Evolutionary conservation across 345 rosid species (phyloP).

Genomic region (Acer saccharum): DNA sequence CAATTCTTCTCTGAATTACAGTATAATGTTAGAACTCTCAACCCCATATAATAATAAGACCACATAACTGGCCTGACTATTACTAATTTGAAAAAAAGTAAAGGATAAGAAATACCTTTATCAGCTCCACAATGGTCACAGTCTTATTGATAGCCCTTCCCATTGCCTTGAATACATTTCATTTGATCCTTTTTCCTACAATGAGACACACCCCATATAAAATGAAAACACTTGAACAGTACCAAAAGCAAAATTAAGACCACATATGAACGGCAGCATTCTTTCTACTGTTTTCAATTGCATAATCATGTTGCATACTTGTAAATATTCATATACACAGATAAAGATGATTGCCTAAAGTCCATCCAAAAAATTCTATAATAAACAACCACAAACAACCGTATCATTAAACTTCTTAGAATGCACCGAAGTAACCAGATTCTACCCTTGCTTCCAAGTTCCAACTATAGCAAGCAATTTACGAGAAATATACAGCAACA

Average conservation of each 20-base stretch:
- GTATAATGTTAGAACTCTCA: constrained; percentile 16
- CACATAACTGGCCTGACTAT: neutral
- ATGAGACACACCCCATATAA: neutral
- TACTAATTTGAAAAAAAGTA: neutral
- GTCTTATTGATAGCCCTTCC: constrained; percentile 98
- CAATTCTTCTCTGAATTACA: constrained; percentile 78
- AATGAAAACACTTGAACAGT: neutral
- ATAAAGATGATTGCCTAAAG: too few species aligned
- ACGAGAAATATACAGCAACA: neutral
- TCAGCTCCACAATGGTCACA: constrained; percentile 87
- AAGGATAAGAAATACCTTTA: constrained; percentile 52
- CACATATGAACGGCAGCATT: neutral
- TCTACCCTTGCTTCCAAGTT: too few species aligned
- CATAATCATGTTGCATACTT: neutral
- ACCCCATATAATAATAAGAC: neutral
- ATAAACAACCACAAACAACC: neutral
- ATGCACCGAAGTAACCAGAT: too few species aligned
- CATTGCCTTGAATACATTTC: constrained; percentile 94
- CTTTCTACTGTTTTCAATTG: neutral
- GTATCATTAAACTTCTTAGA: neutral
- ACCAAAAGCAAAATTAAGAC: neutral
- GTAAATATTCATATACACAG: neutral
- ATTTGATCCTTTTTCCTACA: constrained; percentile 73
- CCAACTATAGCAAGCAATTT: too few species aligned
- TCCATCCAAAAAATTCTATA: too few species aligned